Evolutionary conservation across 306 rosid species (phyloP).

Genomic region (Rosa rugosa): DNA sequence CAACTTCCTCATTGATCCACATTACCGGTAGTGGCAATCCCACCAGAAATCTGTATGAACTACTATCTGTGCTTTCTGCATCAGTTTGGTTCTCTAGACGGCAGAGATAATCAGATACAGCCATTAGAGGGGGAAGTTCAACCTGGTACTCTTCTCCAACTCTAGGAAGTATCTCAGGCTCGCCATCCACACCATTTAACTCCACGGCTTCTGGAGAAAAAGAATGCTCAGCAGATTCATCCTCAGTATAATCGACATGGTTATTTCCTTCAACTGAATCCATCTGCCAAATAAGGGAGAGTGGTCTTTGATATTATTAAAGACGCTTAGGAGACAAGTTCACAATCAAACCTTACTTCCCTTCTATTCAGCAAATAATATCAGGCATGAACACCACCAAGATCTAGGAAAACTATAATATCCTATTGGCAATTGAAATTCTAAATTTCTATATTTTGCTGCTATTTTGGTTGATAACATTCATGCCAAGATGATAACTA

Average conservation of each 20-base stretch:
- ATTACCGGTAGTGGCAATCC: slow-evolving; percentile 61
- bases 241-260: slow-evolving; percentile 35
- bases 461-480: not conserved
- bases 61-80: slow-evolving; percentile 27
- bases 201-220: slow-evolving; percentile 47
- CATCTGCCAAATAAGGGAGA: slow-evolving; percentile 47
- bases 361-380: not conserved
- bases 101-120: slow-evolving; percentile 40
- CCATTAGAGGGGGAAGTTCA: slow-evolving; percentile 51
- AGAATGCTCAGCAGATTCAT: slow-evolving; percentile 46
- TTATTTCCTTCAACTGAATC: slow-evolving; percentile 40
- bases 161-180: slow-evolving; percentile 64
- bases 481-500: not conserved
- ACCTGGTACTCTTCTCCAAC: slow-evolving; percentile 75
- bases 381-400: not conserved
- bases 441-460: not conserved
- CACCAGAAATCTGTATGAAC: slow-evolving; percentile 38
- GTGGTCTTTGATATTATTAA: not conserved
- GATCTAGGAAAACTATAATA: not conserved
- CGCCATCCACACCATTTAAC: slow-evolving; percentile 51
- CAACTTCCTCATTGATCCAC: slow-evolving; percentile 49
- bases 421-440: not conserved
- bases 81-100: slow-evolving; percentile 28
- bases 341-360: not conserved
- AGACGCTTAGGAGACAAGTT: slow-evolving; percentile 15